Percentiles rank a stretch among this genome's conserved stretches.
phyloP scores from a whole-genome alignment of 2,329 filamentous ascomycete species.

The Fusarium agapanthi region DNA sequence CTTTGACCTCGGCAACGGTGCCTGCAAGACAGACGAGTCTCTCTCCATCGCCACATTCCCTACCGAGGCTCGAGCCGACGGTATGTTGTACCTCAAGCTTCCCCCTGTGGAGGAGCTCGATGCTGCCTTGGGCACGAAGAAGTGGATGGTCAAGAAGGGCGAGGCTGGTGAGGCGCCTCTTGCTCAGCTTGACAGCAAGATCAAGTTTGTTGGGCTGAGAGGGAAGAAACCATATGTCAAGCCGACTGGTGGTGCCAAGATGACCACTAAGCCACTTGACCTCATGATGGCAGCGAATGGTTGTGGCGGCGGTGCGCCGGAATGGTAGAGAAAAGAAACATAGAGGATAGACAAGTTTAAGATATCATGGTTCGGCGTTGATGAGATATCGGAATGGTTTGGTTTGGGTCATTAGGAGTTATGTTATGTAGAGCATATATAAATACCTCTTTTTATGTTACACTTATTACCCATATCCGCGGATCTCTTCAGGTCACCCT shows the following conservation, averaged over 20 bases:
- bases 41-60: conserved; percentile 86
- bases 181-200: conserved; percentile 57
- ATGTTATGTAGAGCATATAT: conserved; percentile 22
- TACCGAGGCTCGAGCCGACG: conserved; percentile 76
- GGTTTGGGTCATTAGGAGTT: neutral
- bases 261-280: conserved; percentile 50
- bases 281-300: conserved; percentile 49
- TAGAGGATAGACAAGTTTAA: neutral
- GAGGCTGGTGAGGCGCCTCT: conserved; percentile 60
- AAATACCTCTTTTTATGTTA: neutral
- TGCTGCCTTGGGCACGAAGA: conserved; percentile 76
- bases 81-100: conserved; percentile 80
- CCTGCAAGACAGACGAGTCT: conserved; percentile 76
- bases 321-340: conserved; percentile 52
- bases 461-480: too few species aligned
- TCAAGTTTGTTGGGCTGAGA: conserved; percentile 54
- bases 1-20: conserved; percentile 77
- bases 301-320: conserved; percentile 54
- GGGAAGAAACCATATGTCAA: conserved; percentile 54
- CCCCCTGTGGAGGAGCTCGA: conserved; percentile 86
- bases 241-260: conserved; percentile 45
- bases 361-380: conserved; percentile 14
- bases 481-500: too few species aligned
- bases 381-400: neutral
- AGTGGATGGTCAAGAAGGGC: conserved; percentile 80